Evolutionary conservation across 352 stramenopile species (phyloP), one percentile per base, ranked within the genome.

Genomic region (Phytophthora uliginosa): DNA sequence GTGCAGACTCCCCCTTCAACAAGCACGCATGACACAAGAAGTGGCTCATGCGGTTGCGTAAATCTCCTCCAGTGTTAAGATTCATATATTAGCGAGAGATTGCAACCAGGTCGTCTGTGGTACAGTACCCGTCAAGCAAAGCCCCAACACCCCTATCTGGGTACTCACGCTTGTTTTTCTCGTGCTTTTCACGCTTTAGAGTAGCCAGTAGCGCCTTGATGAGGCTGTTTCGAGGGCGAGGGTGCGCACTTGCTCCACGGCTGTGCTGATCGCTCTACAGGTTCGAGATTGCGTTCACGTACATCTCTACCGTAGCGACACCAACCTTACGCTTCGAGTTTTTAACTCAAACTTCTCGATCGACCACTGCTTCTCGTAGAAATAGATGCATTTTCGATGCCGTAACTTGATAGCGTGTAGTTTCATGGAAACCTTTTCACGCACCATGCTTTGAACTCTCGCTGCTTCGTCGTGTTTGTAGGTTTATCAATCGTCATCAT

Each of bases 361-460:
- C 42, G 5, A 50, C 17, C 20, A 22, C 42, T 50, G 22, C 17
- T 57, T 57, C 0, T 36, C 38, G 51, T 13, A 38, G 12, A 20
- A 57, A 57, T 38, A 38, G 26, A 40, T 57, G 51, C 51, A 57
- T 8, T 24, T 57, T 38, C n/a, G 26, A 33, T 0, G 51, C 51
- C 1, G 51, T 57, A 4, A 57, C 22, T 34, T 26, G 51, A 24
- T 57, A 57, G 51, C 51, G 26, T 13, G 51, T 57, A 24, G 26
- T 57, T 57, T 57, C 42, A 24, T 50, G 17, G 18, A 50, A 50
- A 24, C 42, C 42, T 6, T 50, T 50, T 3, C 42, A 15, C 51
- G 17, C 26, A 57, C 51, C 51, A 26, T 12, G 26, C 15, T 40
- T 57, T 57, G 51, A 57, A 42, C 51, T 57, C 26, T 42, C 26